phyloP scores from a whole-genome alignment of 768 basidiomycete genomes.

The Russula emetica region DNA sequence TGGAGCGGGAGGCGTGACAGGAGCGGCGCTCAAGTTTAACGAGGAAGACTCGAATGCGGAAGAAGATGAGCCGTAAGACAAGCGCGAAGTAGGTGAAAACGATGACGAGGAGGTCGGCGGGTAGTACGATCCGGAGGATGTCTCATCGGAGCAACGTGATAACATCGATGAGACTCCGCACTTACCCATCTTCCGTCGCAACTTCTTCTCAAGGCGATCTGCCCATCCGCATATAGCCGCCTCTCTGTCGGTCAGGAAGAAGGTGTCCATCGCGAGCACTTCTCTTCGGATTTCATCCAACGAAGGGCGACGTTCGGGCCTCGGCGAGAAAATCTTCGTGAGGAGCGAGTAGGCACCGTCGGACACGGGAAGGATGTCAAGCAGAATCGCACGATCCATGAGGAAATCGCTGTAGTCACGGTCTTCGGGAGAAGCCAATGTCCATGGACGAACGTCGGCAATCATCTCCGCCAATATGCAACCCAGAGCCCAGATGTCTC shows the following conservation, averaged over 20 bases:
- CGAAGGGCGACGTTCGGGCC: conserved; percentile 58
- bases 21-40: background rate
- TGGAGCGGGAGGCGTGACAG: conserved; percentile 9
- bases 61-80: background rate
- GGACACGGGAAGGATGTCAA: conserved; percentile 31
- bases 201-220: background rate
- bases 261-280: conserved; percentile 52
- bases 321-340: conserved; percentile 57
- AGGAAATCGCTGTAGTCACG: conserved; percentile 1
- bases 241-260: conserved; percentile 56
- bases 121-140: background rate
- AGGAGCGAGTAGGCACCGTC: conserved; percentile 43
- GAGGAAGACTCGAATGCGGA: conserved; percentile 15
- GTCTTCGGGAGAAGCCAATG: background rate
- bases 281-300: conserved; percentile 55
- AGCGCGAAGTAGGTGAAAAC: background rate
- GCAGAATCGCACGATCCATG: background rate
- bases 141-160: background rate
- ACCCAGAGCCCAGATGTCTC: conserved; percentile 23
- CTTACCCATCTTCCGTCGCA: background rate
- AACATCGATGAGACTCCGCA: background rate
- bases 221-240: background rate
- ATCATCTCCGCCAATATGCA: conserved; percentile 23
- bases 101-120: background rate
- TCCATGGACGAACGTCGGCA: conserved; percentile 10